Evolutionary conservation across 2,329 filamentous ascomycete species (phyloP).

Genomic region (Penicillium brevicompactum): DNA sequence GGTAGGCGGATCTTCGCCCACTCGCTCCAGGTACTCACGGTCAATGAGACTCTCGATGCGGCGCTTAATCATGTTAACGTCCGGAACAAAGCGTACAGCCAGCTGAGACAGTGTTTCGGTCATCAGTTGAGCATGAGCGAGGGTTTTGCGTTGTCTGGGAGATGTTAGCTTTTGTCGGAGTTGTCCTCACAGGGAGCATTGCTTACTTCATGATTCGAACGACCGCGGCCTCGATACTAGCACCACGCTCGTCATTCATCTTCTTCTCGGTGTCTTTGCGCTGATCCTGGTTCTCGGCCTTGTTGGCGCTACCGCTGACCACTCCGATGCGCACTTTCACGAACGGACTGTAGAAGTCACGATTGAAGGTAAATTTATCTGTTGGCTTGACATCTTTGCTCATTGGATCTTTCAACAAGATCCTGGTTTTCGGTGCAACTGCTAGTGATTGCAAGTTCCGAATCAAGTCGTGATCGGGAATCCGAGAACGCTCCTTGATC

Average conservation of each 20-base stretch:
- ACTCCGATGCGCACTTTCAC: constrained; percentile 89
- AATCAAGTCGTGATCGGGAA: constrained; percentile 71
- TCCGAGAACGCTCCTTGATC: constrained; percentile 79
- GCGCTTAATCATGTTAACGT: constrained; percentile 56
- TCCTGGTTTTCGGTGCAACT: constrained; percentile 77
- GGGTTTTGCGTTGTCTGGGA: constrained; percentile 50
- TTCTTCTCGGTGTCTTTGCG: constrained; percentile 54
- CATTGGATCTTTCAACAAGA: constrained; percentile 78
- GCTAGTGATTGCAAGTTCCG: constrained; percentile 80
- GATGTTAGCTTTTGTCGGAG: constrained; percentile 11
- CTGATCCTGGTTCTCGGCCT: constrained; percentile 74
- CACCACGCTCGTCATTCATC: constrained; percentile 52
- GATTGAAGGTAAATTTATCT: constrained; percentile 82
- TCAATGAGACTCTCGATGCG: constrained; percentile 57
- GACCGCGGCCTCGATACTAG: constrained; percentile 55
- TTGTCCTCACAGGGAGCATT: not conserved
- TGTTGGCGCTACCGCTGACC: constrained; percentile 73
- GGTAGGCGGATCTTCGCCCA: constrained; percentile 46
- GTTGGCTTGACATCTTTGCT: constrained; percentile 74
- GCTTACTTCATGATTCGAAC: constrained; percentile 58
- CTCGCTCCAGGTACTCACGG: constrained; percentile 54
- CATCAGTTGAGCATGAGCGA: constrained; percentile 52
- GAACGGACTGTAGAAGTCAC: constrained; percentile 76
- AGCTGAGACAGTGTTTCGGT: constrained; percentile 54
- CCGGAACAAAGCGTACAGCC: constrained; percentile 51